phyloP scores from a whole-genome alignment of 2,329 filamentous ascomycete genomes.

The Capronia epimyces region DNA sequence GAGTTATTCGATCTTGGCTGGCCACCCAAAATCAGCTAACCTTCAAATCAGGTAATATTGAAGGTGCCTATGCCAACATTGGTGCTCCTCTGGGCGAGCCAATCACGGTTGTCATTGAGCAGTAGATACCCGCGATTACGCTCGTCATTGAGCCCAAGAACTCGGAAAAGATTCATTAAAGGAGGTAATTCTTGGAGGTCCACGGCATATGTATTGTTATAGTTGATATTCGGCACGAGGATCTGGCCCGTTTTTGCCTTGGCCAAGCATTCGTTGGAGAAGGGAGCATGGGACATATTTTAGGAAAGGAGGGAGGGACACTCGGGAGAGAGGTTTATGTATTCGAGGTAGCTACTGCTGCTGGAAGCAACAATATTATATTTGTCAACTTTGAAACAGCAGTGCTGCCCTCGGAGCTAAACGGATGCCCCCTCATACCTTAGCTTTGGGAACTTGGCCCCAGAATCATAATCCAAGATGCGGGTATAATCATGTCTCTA shows the following conservation, averaged over 20 bases:
- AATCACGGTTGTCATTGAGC: constrained; percentile 30
- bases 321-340: background rate
- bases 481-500: background rate
- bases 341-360: background rate
- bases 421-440: no score
- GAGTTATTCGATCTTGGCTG: background rate
- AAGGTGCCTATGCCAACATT: constrained; percentile 51
- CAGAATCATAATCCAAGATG: no score
- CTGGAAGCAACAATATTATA: background rate
- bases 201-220: background rate
- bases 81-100: constrained; percentile 37
- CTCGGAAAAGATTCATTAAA: no score
- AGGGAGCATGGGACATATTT: background rate
- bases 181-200: background rate
- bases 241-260: background rate
- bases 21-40: background rate
- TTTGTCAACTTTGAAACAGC: no score
- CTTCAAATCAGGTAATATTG: constrained; percentile 52
- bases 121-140: background rate
- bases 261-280: background rate
- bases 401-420: no score
- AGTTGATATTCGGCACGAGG: background rate
- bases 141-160: background rate
- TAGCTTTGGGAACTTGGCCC: no score
- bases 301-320: background rate